Evolutionary conservation across 164 flowering plant species (phyloP).

Genomic region (Vitis cinerea): DNA sequence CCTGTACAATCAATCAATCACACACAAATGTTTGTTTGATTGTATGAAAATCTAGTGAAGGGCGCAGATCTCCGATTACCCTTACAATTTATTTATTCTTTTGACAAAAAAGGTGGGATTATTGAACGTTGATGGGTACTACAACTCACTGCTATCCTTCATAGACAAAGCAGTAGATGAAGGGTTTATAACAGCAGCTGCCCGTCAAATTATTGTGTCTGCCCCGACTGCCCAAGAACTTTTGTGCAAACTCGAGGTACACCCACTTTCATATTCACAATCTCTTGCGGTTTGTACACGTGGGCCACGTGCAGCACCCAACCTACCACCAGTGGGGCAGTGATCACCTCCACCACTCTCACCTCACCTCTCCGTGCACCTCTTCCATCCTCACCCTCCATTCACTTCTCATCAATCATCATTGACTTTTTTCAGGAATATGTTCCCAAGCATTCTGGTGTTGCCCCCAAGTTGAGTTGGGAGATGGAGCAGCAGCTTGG

Average conservation of each 20-base stretch:
- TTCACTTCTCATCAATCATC: no score
- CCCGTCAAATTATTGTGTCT: constrained; percentile 77
- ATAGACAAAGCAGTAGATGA: constrained; percentile 86
- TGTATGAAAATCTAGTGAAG: no score
- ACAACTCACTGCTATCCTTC: constrained; percentile 69
- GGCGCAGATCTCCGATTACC: no score
- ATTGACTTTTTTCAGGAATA: constrained; percentile 49
- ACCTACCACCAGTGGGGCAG: not conserved
- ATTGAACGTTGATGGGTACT: constrained; percentile 83
- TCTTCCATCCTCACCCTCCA: no score
- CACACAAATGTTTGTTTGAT: no score
- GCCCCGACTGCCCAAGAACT: constrained; percentile 74
- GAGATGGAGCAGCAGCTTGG: constrained; percentile 72
- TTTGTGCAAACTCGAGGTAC: constrained; percentile 71
- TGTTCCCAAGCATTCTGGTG: constrained; percentile 55
- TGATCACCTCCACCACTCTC: not conserved
- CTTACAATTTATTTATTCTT: not conserved
- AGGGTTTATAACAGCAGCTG: constrained; percentile 68
- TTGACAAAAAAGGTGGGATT: constrained; percentile 52
- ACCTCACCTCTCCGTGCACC: constrained; percentile 14
- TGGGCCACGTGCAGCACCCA: not conserved
- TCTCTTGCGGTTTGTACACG: not conserved
- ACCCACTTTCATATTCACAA: not conserved
- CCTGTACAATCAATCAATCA: no score
- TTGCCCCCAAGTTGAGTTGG: constrained; percentile 68